Evolutionary conservation across 2,329 filamentous ascomycete species (phyloP), one percentile per base, ranked within the genome.

Genomic region (Trichoderma sp.): DNA sequence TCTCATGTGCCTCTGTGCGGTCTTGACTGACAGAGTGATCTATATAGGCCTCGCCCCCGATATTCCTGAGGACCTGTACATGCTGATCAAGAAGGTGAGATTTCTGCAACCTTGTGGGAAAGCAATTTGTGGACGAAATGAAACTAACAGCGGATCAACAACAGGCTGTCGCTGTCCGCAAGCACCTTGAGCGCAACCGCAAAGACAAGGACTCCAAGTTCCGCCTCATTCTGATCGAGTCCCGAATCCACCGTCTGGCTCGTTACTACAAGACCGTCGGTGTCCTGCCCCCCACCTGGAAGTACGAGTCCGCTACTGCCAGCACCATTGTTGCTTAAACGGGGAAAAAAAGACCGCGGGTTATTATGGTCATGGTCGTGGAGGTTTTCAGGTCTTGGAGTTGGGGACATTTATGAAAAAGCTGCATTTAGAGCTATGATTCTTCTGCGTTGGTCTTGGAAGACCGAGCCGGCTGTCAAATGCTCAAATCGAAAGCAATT

Each of bases 131-230:
- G 12, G n/a, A 34, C 9, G 5, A 9, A 37, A 17, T 29, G 42
- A 48, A 22, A 34, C 35, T 68, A 27, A 66, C 27, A 22, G 8
- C 22, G 13, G 45, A 35, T 25, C 17, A 63, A 19, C 9, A 6
- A 73, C 73, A 95, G 93, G 94, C 94, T 78, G 94, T 97, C 78
- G 91, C 94, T 81, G 95, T 99, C 87, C 94, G 95, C 87, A 99
- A 99, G 92, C 96, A 99, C 87, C 93, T 99, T 76, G 93, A 97
- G 90, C 93, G 93, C 86, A 99, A 99, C 91, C 94, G 95, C 86
- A 99, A 99, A 90, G 95, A 99, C 89, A 97, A 93, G 89, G 95
- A 99, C 89, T 92, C 91, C 88, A 99, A 99, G 89, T 99, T 99
- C 92, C 94, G 95, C 82, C 92, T 99, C 75, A 99, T 99, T 94